A percentile compares a stretch with the other conserved stretches of the same genome.
Conservation (phyloP, 495 filamentous ascomycete species). For the Podospora australis region DNA sequence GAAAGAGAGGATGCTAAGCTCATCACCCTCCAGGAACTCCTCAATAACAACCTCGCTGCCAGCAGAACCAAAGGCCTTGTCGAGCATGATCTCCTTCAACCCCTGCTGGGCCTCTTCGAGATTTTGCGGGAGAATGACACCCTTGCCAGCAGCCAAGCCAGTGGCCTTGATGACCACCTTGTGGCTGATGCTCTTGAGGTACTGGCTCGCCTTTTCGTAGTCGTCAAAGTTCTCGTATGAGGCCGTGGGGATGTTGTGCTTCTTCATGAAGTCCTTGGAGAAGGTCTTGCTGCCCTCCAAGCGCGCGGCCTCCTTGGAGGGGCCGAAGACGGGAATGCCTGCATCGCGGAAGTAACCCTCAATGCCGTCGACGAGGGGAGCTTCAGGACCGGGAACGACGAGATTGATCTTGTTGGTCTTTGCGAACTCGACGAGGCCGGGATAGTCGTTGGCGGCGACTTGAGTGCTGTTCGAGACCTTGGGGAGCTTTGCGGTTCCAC, state of each 20-base stretch:
- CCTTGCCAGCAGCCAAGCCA: constrained; percentile 85
- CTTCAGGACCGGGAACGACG: constrained; percentile 87
- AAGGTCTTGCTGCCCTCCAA: constrained; percentile 97
- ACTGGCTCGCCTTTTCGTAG: constrained; percentile 67
- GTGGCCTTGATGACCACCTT: constrained; percentile 84
- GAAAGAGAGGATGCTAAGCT: constrained; percentile 86
- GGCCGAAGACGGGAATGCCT: constrained; percentile 79
- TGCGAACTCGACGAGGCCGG: constrained; percentile 68
- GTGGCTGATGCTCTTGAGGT: constrained; percentile 68
- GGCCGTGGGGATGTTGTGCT: constrained; percentile 84
- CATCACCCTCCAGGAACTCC: constrained; percentile 86
- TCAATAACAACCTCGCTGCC: constrained; percentile 95
- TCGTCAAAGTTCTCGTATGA: constrained; percentile 80
- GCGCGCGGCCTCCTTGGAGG: constrained; percentile 73
- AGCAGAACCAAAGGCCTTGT: constrained; percentile 78
- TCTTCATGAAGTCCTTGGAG: constrained; percentile 96
- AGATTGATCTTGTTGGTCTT: constrained; percentile 69
- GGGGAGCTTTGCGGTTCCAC: constrained; percentile 67
- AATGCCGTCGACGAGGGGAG: constrained; percentile 87
- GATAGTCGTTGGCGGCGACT: constrained; percentile 68
- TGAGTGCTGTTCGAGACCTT: constrained; percentile 66
- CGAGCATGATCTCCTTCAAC: constrained; percentile 83
- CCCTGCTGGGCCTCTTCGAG: constrained; percentile 77
- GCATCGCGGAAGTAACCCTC: constrained; percentile 74
- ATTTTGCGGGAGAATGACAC: constrained; percentile 75